Base-by-base conservation (phyloP, 1,284 basidiomycete species). In the Lentinula novae-zelandiae region DNA sequence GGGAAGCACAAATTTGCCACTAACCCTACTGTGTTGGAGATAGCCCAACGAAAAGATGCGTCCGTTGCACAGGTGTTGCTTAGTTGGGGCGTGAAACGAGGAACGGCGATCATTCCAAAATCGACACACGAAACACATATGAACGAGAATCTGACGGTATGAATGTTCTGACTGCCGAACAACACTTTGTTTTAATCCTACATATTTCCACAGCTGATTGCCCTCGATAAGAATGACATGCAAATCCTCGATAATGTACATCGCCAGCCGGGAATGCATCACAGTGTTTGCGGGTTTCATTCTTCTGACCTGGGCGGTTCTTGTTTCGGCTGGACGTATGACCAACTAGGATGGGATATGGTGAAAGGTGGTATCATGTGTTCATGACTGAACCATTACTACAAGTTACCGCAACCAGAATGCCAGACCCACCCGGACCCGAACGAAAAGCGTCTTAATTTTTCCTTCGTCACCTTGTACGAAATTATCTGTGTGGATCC, bases 11-110 rank as follows among this genome's bases (percentile, higher is more conserved):
- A 66, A 44, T 67, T 70, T 31, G 60, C 64, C 31, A 49, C 57
- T 22, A 61, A 69, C 38, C 39, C 63, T 17, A 58, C 64, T 15
- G 63, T 86, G 53, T 53, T 69, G 40, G 67, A 68, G 39, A 77
- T 84, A 22, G 78, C 79, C 5, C 67, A 75, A 38, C 75, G 75
- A 65, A 69, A 79, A 65, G 61, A 65, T 17, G 72, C 73, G 5
- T 71, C 73, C 4, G 67, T 73, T 17, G 78, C 79, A 0, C 80
- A 80, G 49, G 70, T 81, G 5, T 68, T 80, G 9, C 69, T 78
- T 40, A 77, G 76, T 65, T 80, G 73, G 76, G 72, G 64, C 17
- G 74, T 76, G 3, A 70, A 75, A 60, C 70, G 76, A 15, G 73
- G 74, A 5, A 75, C 71, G 0, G 65, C 65, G 9, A 70, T 72